Conservation (phyloP, 768 basidiomycete species). For the Candolleomyces aberdarensis region DNA sequence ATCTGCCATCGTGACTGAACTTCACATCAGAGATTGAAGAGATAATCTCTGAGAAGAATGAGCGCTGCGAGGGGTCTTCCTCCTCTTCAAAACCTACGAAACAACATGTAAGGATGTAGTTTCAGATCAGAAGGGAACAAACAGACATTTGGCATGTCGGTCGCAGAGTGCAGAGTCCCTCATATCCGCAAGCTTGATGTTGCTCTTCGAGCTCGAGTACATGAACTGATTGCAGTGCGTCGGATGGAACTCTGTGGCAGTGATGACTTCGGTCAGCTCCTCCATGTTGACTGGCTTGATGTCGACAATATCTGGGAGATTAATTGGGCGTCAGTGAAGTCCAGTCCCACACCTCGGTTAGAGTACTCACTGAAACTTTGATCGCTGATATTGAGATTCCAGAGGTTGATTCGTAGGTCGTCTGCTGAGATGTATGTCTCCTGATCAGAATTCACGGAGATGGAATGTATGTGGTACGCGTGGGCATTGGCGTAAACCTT, state of each 20-base stretch:
- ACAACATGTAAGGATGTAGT: slow-evolving; percentile 11
- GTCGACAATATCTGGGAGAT: slow-evolving; percentile 87
- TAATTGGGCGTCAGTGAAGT: neutral
- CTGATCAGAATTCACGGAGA: slow-evolving; percentile 98
- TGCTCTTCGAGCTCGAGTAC: slow-evolving; percentile 99
- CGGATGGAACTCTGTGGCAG: slow-evolving; percentile 99
- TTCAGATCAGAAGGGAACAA: slow-evolving; percentile 1
- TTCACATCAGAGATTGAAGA: slow-evolving; percentile 99
- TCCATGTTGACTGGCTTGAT: slow-evolving; percentile 99
- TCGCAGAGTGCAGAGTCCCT: slow-evolving; percentile 97
- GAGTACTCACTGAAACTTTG: slow-evolving; percentile 91
- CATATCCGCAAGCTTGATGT: slow-evolving; percentile 99
- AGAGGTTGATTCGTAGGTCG: slow-evolving; percentile 94
- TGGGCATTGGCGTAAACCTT: slow-evolving; percentile 99
- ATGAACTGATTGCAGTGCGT: slow-evolving; percentile 97
- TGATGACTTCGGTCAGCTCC: slow-evolving; percentile 98
- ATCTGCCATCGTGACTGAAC: slow-evolving; percentile 96
- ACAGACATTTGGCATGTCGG: slow-evolving; percentile 90
- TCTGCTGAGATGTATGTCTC: slow-evolving; percentile 99
- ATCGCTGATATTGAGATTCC: slow-evolving; percentile 98
- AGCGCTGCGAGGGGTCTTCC: slow-evolving; percentile 94
- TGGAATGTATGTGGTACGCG: slow-evolving; percentile 99
- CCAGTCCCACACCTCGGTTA: neutral
- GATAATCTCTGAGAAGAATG: slow-evolving; percentile 99
- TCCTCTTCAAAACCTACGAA: slow-evolving; percentile 93